A percentile compares a stretch with the other conserved stretches of the same genome.
Conservation (phyloP, 164 flowering plant genomes). For the Liquidambar formosana region DNA sequence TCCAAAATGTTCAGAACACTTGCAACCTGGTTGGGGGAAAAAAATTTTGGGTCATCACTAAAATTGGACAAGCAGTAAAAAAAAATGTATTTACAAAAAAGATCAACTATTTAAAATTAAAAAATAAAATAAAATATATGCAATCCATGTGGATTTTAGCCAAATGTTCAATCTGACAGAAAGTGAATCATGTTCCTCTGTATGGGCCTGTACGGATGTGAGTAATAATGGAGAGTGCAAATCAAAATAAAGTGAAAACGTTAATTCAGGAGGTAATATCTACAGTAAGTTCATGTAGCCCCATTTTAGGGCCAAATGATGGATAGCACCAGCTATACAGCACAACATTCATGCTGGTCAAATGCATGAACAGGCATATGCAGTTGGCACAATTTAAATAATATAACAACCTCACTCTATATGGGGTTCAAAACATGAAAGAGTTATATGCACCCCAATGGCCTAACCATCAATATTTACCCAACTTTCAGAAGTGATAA, state of each 20-base stretch:
- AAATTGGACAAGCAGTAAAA: not conserved
- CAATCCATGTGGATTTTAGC: not conserved
- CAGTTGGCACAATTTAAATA: no score
- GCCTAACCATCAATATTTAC: no score
- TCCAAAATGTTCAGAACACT: constrained; percentile 86
- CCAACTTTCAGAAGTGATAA: no score
- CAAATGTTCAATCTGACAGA: not conserved
- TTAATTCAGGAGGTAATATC: no score
- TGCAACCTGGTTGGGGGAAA: constrained; percentile 61
- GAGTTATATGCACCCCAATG: no score
- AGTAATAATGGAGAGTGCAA: not conserved
- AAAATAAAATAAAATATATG: not conserved
- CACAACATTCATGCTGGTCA: not conserved
- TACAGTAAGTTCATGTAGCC: no score
- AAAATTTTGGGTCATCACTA: not conserved
- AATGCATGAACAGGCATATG: no score
- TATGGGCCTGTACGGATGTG: not conserved
- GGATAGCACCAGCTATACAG: not conserved
- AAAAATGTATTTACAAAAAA: not conserved
- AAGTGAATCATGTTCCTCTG: not conserved
- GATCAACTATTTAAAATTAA: not conserved
- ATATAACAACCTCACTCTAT: no score
- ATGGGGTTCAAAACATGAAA: no score
- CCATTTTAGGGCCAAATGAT: not conserved
- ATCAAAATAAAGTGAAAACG: not conserved